These are phyloP conservation scores for Aspergillus amoenus DNA, from an alignment of 2,329 filamentous ascomycete genomes.

Conservation along the genomic window DNA sequence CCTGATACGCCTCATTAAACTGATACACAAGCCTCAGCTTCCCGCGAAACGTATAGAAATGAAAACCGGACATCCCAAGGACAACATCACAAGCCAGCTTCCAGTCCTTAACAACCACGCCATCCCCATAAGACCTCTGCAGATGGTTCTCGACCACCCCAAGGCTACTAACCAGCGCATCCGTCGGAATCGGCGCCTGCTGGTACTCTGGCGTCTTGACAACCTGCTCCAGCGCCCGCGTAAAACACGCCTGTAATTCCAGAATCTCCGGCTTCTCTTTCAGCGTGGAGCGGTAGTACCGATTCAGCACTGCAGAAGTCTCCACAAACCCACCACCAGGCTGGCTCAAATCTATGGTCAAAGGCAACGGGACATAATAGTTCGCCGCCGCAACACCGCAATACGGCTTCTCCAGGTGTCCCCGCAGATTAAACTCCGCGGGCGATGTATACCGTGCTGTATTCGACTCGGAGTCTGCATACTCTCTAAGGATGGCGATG, in stretches of 20 bases:
- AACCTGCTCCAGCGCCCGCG: neutral
- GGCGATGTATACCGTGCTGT: neutral
- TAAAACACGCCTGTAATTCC: neutral
- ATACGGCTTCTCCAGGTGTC: neutral
- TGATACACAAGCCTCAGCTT: neutral
- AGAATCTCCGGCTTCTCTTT: neutral
- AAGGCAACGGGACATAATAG: neutral
- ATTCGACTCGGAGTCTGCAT: neutral
- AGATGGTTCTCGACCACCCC: neutral
- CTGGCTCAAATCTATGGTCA: neutral
- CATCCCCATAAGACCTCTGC: neutral
- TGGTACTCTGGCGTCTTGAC: neutral
- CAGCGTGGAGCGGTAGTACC: neutral
- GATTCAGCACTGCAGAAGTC: too few species aligned
- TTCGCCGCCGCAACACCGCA: neutral
- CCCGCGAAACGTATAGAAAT: constrained; percentile 1
- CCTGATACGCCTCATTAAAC: constrained; percentile 4
- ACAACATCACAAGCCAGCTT: neutral
- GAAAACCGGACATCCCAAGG: neutral
- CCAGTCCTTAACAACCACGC: neutral
- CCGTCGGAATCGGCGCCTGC: neutral
- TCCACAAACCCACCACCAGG: too few species aligned
- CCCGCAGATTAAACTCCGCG: neutral
- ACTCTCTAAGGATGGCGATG: neutral
- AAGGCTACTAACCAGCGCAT: constrained; percentile 4